Conservation (phyloP, 345 rosid species). For the Physaria fendleri region DNA sequence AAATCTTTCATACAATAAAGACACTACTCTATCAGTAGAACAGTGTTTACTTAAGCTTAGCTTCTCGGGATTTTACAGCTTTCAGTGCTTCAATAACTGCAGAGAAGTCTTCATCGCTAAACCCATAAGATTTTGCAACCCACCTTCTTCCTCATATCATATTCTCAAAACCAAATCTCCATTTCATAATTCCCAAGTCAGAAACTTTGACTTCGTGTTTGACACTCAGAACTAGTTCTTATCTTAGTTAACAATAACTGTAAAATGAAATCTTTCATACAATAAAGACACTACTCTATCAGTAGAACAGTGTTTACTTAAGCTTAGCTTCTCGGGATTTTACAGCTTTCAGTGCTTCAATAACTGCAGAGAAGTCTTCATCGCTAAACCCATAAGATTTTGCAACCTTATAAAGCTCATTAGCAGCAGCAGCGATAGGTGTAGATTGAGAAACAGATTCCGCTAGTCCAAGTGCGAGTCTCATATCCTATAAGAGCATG, state of each 20-base stretch:
- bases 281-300: background rate
- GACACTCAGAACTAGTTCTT: background rate
- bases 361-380: slow-evolving; percentile 85
- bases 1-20: slow-evolving; percentile 7
- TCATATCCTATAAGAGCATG: slow-evolving; percentile 55
- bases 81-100: slow-evolving; percentile 86
- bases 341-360: slow-evolving; percentile 70
- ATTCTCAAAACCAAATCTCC: too few relatives aligned
- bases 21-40: background rate
- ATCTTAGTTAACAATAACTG: background rate
- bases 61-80: slow-evolving; percentile 31
- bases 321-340: slow-evolving; percentile 14
- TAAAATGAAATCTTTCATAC: slow-evolving; percentile 14
- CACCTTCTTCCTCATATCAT: too few relatives aligned
- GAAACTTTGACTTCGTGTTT: slow-evolving; percentile 22
- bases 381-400: slow-evolving; percentile 75
- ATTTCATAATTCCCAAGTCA: too few relatives aligned
- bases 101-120: slow-evolving; percentile 80
- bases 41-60: background rate
- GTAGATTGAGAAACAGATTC: slow-evolving; percentile 86
- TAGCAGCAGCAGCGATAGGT: slow-evolving; percentile 86
- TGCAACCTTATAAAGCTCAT: slow-evolving; percentile 82
- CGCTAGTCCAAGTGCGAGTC: slow-evolving; percentile 85
- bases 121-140: slow-evolving; percentile 76
- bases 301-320: too few relatives aligned